Evolutionary conservation across 2,329 filamentous ascomycete species (phyloP).

Genomic region (Penicillium palitans): DNA sequence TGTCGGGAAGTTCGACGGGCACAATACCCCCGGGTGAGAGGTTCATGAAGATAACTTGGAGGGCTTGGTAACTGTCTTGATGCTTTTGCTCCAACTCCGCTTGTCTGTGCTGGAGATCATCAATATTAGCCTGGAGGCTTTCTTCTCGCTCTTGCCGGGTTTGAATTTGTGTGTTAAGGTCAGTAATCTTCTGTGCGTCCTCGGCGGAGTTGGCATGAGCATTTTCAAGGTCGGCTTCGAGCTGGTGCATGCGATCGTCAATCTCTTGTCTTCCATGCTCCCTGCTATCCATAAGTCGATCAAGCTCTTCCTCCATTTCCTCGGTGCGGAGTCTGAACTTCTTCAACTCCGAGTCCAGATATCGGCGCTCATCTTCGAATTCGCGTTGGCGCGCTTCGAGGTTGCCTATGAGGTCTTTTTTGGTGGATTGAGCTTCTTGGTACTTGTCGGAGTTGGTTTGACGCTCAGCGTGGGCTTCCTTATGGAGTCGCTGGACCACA

Average conservation of each 20-base stretch:
- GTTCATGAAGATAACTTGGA: constrained; percentile 61
- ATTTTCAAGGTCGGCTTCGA: constrained; percentile 71
- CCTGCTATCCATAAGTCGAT: constrained; percentile 76
- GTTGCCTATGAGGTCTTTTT: constrained; percentile 90
- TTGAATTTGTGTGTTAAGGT: constrained; percentile 60
- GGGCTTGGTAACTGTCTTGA: constrained; percentile 54
- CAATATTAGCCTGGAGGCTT: constrained; percentile 41
- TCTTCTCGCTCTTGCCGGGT: constrained; percentile 54
- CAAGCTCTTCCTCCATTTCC: constrained; percentile 88
- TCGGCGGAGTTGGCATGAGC: constrained; percentile 51
- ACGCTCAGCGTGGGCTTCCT: constrained; percentile 64
- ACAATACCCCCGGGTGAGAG: constrained; percentile 55
- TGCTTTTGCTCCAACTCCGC: constrained; percentile 54
- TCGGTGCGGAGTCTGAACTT: constrained; percentile 75
- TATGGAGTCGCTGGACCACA: constrained; percentile 64
- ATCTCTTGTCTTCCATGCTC: constrained; percentile 75
- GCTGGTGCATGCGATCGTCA: constrained; percentile 65
- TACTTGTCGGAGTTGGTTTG: constrained; percentile 65
- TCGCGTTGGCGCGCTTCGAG: constrained; percentile 90
- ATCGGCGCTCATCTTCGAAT: constrained; percentile 80
- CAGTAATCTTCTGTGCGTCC: constrained; percentile 40
- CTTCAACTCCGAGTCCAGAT: constrained; percentile 77
- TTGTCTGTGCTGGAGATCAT: constrained; percentile 53
- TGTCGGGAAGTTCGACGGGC: constrained; percentile 58
- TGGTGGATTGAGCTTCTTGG: constrained; percentile 85